Conservation (phyloP, 495 filamentous ascomycete genomes). For the Chlorociboria aeruginascens region DNA sequence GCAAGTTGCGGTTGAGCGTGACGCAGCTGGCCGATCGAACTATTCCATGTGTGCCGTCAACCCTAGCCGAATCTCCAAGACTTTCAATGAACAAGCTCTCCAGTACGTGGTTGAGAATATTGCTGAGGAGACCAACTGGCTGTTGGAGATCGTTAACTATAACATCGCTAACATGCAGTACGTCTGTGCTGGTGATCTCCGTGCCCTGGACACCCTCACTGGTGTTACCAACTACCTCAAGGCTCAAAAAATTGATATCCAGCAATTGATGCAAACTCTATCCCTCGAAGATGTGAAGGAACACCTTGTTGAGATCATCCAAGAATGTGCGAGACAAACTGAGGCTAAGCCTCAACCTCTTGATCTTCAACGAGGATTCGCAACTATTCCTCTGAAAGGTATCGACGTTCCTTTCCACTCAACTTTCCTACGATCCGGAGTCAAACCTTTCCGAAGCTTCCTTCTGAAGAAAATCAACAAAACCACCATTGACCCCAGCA, state of each 20-base stretch:
- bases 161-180: conserved; percentile 99
- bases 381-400: conserved; percentile 89
- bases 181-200: conserved; percentile 92
- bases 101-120: conserved; percentile 94
- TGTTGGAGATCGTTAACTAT: conserved; percentile 97
- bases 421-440: conserved; percentile 91
- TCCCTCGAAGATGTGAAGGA: conserved; percentile 64
- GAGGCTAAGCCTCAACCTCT: conserved; percentile 78
- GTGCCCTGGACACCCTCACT: conserved; percentile 87
- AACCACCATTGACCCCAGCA: conserved; percentile 91
- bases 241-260: conserved; percentile 90
- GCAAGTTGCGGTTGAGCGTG: conserved; percentile 98
- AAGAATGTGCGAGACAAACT: conserved; percentile 71
- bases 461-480: conserved; percentile 99
- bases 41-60: conserved; percentile 99
- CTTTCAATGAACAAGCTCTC: conserved; percentile 91
- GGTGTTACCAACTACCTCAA: conserved; percentile 86
- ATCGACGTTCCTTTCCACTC: conserved; percentile 99
- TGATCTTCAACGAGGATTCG: conserved; percentile 84
- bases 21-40: conserved; percentile 83
- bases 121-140: conserved; percentile 82
- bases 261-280: conserved; percentile 74
- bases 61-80: conserved; percentile 91
- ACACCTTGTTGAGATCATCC: conserved; percentile 76
- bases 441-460: conserved; percentile 96